Base-by-base conservation (phyloP, 139 green algal genomes). In the Coccomyxa sp. region DNA sequence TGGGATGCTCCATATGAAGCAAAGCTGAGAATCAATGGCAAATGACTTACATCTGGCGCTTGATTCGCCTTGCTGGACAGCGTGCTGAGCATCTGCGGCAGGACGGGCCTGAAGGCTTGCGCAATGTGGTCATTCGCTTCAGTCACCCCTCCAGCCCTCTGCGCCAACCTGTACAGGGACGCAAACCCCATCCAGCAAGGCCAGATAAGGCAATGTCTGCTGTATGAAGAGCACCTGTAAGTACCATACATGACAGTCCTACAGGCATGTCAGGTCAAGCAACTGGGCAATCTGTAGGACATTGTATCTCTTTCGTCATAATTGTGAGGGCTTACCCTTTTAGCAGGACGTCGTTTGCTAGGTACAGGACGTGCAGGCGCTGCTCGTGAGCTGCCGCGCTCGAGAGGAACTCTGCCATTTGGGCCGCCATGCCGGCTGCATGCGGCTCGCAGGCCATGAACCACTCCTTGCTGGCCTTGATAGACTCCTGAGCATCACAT, bases 331-430 rank as follows among this genome's bases (percentile, higher is more conserved):
- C 71, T 24, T 50, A 90, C 87, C 80, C 80, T 41, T 94, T 94
- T 73, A 97, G 95, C 34, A 98, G 78, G 34, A 97, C 91, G 83
- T 97, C 94, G 73, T 98, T 98, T 36, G 89, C 87, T 38, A 98
- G 86, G 81, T 97, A 98, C 22, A 98, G 77, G 7, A 96, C 70
- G 68, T 97, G 94, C 72, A 97, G 86, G 82, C 92, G 86, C 77
- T 79, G 75, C 4, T 92, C 84, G 55, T 87, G 87, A 31, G 91
- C 86, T 18, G 37, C 9, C 55, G 84, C 68, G 74, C 76, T 68
- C 34, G 68, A 50, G 0, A 83, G 44, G 12, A 78, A 54, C 7
- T 73, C 34, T 0, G 84, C 83, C 82, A 96, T 89, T 77, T 85
- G 76, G 18, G 82, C 81, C 24, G 87, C 93, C 82, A 98, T 85